Base-by-base conservation (phyloP, 208 protist genomes). In the Lotmaria passim region DNA sequence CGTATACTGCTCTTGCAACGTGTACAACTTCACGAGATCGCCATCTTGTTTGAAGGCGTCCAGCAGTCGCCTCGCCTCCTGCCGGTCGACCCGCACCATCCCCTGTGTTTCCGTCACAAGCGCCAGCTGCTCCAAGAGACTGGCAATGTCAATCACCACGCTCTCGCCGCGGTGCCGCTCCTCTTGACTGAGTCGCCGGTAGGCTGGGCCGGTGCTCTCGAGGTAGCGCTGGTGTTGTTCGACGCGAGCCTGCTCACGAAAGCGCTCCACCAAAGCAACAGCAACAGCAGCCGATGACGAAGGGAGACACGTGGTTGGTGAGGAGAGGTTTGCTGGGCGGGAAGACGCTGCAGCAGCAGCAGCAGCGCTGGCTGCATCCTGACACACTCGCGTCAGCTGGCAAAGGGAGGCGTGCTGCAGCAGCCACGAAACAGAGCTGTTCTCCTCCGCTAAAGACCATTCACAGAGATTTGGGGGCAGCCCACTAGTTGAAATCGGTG, bases 61-160 rank as follows among this genome's bases (percentile, higher is more conserved):
- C 31, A 87, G 44, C 55, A 91, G 68, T n/a, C 59, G 64, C 41
- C 50, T 26, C 17, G 79, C 82, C 41, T 87, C 79, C n/a, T 81
- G 41, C 0, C 85, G 75, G 52, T 87, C 78, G 10, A 61, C 64
- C 1, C 81, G 78, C 24, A 85, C 62, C 47, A 86, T 70, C 31
- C 76, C 72, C 38, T 84, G 65, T 21, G 61, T 46, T 21, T 73
- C 82, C 33, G 79, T 67, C 23, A 91, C 31, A n/a, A 73, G 36
- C 17, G 76, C 68, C 38, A 86, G 57, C 61, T 91, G 85, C 50
- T 87, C 79, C 46, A 91, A 79, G 26, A 79, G 71, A 14, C 69
- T 78, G 1, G 79, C 79, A 76, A 91, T 86, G 60, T 82, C 80
- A 3, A 75, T 28, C 34, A 91, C 78, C 17, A 82, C 50, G 23